Evolutionary conservation across 306 rosid genomes (phyloP), one percentile per base, ranked within the genome.

Genomic region (Oemleria cerasiformis): DNA sequence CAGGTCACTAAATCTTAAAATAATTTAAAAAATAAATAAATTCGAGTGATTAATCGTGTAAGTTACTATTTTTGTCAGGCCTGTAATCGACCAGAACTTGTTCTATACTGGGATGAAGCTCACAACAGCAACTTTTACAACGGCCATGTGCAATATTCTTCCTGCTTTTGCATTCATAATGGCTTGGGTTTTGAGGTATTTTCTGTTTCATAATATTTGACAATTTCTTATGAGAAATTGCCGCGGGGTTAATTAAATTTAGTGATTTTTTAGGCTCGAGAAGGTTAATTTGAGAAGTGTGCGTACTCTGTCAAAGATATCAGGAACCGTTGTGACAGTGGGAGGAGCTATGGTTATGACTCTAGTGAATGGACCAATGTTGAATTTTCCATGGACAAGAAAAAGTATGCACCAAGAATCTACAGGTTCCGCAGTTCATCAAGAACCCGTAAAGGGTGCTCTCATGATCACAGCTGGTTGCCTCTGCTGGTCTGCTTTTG

Each of bases 311-410:
- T 87, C 80, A 50, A 87, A 82, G 80, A 48, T 82, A 57, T 9
- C 77, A 58, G 89, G 86, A 13, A 85, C 85, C 30, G 13, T 50
- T 21, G 79, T 82, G 55, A 82, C 83, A 0, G 81, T 85, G 3
- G 86, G 86, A 41, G 89, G 89, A 72, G 86, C 86, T n/a, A 85
- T 79, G 85, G 21, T 85, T 56, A 79, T 82, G 85, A 82, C 83
- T 44, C 41, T 85, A 47, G 25, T 74, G 5, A 69, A 79, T 62
- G 89, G 89, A 19, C 75, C 89, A 10, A 45, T 55, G 34, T 39
- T 82, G 63, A 65, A 70, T 20, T 56, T 82, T 51, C 84, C 89
- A 12, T 79, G 86, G 86, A 63, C 84, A 25, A 65, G 64, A 20
- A 66, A 39, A 23, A 47, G 40, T 34, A 16, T 11, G 40, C 81